Base-by-base conservation (phyloP, 2,329 filamentous ascomycete species). In the Aspergillus neotritici region DNA sequence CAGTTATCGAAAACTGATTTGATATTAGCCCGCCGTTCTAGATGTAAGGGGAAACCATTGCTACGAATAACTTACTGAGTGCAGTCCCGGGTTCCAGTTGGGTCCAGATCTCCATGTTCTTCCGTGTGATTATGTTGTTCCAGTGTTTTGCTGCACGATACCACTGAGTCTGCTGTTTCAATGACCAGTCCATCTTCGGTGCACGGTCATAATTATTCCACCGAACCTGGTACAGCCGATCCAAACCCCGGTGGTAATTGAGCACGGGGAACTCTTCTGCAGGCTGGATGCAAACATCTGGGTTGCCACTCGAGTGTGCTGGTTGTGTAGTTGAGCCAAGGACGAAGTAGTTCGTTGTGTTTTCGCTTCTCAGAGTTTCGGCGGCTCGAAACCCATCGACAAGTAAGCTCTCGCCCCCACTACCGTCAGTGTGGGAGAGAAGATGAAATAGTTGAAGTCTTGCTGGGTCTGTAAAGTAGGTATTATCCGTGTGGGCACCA, bases 151-250 rank as follows among this genome's bases (percentile, higher is more conserved):
- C 90, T 1, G 91, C 90, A 14, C 71, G 65, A 62, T 96, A 97
- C 89, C 91, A 97, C 31, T 67, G 60, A 6, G 68, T 64, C 2
- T 82, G 73, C 4, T 73, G 62, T 15, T 70, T 65, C 13, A 75
- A 55, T 4, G 63, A 64, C 57, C 81, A 78, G 33, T 72, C 52
- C 11, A 79, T 78, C 47, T 87, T 75, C 2, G 83, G 76, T 1
- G 86, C 87, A 32, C 93, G 76, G 63, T 97, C 93, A 50, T 88
- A 85, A 51, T 90, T 91, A 64, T 98, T 98, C 93, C 93, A 98
- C 41, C 91, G 78, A 5, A 97, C 74, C 43, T 88, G 83, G 25
- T 75, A 68, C 33, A 85, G 59, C 31, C 64, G 57, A 0, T 61
- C 58, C 2, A 66, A 68, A 1, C 63, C 56, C 0, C 68, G 62